Evolutionary conservation across 441 rosid species (phyloP), one percentile per base, ranked within the genome.

Genomic region (Gossypium laxum): DNA sequence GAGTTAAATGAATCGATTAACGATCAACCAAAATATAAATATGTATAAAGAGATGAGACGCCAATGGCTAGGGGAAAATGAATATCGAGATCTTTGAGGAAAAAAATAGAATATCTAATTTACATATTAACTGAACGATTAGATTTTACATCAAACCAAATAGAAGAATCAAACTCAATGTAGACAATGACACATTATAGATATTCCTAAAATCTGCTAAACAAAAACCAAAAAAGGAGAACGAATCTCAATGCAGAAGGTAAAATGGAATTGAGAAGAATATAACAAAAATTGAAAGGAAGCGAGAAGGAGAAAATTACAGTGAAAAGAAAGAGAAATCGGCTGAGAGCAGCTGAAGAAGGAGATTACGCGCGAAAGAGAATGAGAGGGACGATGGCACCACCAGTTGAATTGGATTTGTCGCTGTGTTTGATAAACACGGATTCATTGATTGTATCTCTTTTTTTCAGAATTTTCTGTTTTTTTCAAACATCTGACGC

Each of bases 321-420:
- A 73, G 69, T 2, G 73, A 58, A 18, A 24, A 10, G 70, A 52
- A 10, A 73, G 71, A 59, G 61, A 32, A 68, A n/a, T 45, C 62
- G 58, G 48, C 5, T 10, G 62, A 28, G 54, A 5, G 60, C 69
- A 48, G 66, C 68, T 52, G 57, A 51, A 28, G 10, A 12, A 55
- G 12, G 28, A 73, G 76, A 77, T 77, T 68, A 81, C 60, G 82
- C 81, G 75, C 61, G 73, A 55, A 67, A 76, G 71, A 52, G 78
- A 73, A 64, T 58, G 68, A 28, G 55, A 55, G 57, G 72, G 70
- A 52, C 47, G 62, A 72, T 2, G 48, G 59, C 59, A 55, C 14
- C 12, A 54, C 28, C 28, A 34, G 63, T 54, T 38, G 77, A 69
- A 47, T 22, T 51, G 54, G 72, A 51, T 69, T 57, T 26, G 75